A percentile compares a stretch with the other conserved stretches of the same genome.
Evolutionary conservation across 2,329 filamentous ascomycete species (phyloP).

Genomic region (Berkeleyomyces rouxiae): DNA sequence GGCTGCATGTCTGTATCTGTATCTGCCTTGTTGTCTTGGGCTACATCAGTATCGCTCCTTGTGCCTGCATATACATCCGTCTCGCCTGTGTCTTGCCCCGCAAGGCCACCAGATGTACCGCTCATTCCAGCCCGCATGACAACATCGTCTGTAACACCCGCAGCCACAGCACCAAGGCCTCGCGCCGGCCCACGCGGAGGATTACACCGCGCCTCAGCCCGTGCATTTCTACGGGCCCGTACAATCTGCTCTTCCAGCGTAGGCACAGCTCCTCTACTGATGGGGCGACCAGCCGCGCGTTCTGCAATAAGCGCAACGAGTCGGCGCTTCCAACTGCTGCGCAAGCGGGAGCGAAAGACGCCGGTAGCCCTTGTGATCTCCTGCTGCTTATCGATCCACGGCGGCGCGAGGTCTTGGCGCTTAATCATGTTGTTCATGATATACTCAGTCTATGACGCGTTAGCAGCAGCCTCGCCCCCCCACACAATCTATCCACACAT

Average conservation of each 20-base stretch:
- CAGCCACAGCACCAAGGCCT: conserved; percentile 21
- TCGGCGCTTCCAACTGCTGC: conserved; percentile 72
- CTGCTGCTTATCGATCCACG: conserved; percentile 98
- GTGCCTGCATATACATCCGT: not conserved
- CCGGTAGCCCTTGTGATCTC: conserved; percentile 55
- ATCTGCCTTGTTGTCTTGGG: not conserved
- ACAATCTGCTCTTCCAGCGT: conserved; percentile 55
- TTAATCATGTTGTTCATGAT: conserved; percentile 99
- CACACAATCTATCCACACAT: too few relatives aligned
- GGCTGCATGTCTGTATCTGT: conserved; percentile 24
- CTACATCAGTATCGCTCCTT: not conserved
- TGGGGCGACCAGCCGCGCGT: conserved; percentile 34
- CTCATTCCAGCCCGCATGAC: conserved; percentile 27
- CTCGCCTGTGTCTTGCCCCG: conserved; percentile 12
- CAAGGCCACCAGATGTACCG: conserved; percentile 20
- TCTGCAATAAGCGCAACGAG: conserved; percentile 64
- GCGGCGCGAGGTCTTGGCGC: conserved; percentile 83
- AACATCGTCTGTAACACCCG: conserved; percentile 30
- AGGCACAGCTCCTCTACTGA: conserved; percentile 22
- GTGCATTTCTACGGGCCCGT: conserved; percentile 55
- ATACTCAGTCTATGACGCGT: conserved; percentile 57
- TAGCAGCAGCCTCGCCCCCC: too few relatives aligned
- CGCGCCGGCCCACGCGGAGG: conserved; percentile 24
- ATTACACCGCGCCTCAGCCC: conserved; percentile 52
- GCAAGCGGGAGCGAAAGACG: conserved; percentile 56